These are phyloP conservation scores for Cephaloascus albidus DNA, from an alignment of 805 yeast genomes.

Conservation along the genomic window DNA sequence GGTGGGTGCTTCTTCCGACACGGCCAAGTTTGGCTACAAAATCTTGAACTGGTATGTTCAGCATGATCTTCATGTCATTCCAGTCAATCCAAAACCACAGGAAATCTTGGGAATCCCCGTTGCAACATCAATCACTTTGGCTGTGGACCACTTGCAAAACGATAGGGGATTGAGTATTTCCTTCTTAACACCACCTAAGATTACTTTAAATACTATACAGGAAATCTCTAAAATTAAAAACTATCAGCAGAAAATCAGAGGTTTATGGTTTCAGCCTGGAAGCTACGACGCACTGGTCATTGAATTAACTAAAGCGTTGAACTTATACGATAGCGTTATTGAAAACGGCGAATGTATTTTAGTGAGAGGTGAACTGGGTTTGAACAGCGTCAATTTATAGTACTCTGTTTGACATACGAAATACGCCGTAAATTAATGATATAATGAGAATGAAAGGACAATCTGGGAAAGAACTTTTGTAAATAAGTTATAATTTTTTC, in stretches of 20 bases:
- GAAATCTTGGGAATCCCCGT: conserved; percentile 37
- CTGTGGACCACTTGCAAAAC: conserved; percentile 5
- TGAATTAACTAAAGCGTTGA: conserved; percentile 25
- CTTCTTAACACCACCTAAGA: conserved; percentile 67
- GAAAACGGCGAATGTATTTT: conserved; percentile 60
- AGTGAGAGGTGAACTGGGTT: conserved; percentile 52
- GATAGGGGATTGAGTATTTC: conserved; percentile 50
- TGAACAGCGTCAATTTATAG: conserved; percentile 28
- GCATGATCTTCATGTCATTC: conserved; percentile 49
- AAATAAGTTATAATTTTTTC: no score
- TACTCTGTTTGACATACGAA: no score
- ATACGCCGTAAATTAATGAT: neutral
- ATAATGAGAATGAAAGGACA: neutral
- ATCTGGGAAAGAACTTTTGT: no score
- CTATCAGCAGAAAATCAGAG: conserved; percentile 30
- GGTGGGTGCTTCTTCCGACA: conserved; percentile 62
- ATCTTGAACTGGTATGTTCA: conserved; percentile 59
- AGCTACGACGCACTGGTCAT: conserved; percentile 49
- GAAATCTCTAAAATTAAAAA: conserved; percentile 30
- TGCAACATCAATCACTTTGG: conserved; percentile 17
- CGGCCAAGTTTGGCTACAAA: conserved; percentile 60
- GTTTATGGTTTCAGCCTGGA: conserved; percentile 84
- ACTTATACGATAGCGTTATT: conserved; percentile 20
- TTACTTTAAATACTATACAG: conserved; percentile 29
- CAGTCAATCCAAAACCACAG: conserved; percentile 51